Conservation (phyloP, 176 grass and related monocot species). For the sorghum (Sorghum bicolor) region DNA sequence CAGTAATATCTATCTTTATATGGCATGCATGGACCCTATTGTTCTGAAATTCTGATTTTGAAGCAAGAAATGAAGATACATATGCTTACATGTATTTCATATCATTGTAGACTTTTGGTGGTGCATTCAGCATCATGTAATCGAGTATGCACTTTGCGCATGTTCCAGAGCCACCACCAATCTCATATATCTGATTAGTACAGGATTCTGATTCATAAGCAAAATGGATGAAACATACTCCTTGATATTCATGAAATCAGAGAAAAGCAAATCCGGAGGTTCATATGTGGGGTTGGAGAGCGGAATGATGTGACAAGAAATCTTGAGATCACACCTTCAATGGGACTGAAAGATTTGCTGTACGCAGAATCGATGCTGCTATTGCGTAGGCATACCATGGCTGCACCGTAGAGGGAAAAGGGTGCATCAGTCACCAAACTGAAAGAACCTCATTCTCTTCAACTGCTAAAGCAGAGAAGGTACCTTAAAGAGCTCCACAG, state of each 20-base stretch:
- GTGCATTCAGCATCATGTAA: slow-evolving; percentile 98
- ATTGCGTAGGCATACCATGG: slow-evolving; percentile 99
- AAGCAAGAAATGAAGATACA: slow-evolving; percentile 11
- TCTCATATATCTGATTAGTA: slow-evolving; percentile 85
- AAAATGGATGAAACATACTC: not conserved
- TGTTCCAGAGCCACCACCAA: slow-evolving; percentile 94
- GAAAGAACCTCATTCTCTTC: not conserved
- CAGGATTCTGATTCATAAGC: slow-evolving; percentile 4
- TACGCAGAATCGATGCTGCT: slow-evolving; percentile 78
- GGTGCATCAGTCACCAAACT: slow-evolving; percentile 9
- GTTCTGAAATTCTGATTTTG: not conserved
- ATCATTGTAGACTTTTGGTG: slow-evolving; percentile 85
- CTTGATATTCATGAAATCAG: not conserved
- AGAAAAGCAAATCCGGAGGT: too few species aligned
- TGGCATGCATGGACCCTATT: not conserved
- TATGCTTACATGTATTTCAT: slow-evolving; percentile 87
- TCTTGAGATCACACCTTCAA: slow-evolving; percentile 53
- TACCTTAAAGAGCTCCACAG: slow-evolving; percentile 94
- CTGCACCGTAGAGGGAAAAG: slow-evolving; percentile 43
- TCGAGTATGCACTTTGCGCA: slow-evolving; percentile 94
- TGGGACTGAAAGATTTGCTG: slow-evolving; percentile 86
- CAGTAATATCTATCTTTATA: not conserved
- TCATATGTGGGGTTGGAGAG: too few species aligned
- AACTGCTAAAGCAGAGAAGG: slow-evolving; percentile 13
- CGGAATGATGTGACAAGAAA: not conserved